These are phyloP conservation scores for Waltiozyma sp. DNA, from an alignment of 1,139 yeast species.

Conservation along the genomic window DNA sequence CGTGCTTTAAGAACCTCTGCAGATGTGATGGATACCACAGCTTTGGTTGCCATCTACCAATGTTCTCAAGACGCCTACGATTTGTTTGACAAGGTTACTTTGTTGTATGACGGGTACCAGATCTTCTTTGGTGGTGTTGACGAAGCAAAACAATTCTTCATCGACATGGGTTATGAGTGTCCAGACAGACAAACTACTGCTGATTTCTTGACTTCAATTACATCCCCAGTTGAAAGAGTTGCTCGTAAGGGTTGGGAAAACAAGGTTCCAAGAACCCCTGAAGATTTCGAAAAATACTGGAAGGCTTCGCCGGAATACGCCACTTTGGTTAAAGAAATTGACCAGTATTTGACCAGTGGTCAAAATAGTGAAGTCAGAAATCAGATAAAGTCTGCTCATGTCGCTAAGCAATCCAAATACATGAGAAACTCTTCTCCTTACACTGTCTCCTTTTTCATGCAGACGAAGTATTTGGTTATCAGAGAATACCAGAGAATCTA, in stretches of 20 bases:
- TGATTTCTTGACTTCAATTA: conserved; percentile 69
- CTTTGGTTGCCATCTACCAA: conserved; percentile 73
- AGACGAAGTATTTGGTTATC: conserved; percentile 44
- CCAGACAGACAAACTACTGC: conserved; percentile 75
- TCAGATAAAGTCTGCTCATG: conserved; percentile 36
- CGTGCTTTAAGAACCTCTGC: conserved; percentile 59
- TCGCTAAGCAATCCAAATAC: conserved; percentile 37
- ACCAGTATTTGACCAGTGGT: conserved; percentile 15
- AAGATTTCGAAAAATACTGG: conserved; percentile 66
- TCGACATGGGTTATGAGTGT: conserved; percentile 60
- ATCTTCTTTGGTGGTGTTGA: conserved; percentile 58
- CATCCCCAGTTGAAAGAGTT: conserved; percentile 61
- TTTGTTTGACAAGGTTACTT: conserved; percentile 61
- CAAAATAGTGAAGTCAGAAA: conserved; percentile 13
- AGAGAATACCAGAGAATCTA: conserved; percentile 54
- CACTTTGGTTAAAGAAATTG: conserved; percentile 29
- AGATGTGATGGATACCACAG: conserved; percentile 43
- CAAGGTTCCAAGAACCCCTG: conserved; percentile 58
- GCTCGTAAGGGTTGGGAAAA: conserved; percentile 43
- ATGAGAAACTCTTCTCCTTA: conserved; percentile 46
- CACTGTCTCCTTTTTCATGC: conserved; percentile 55
- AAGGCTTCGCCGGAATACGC: conserved; percentile 45
- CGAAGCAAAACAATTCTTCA: conserved; percentile 49
- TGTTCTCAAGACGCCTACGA: conserved; percentile 73
- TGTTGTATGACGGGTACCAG: conserved; percentile 70